A percentile compares a stretch with the other conserved stretches of the same genome.
phyloP scores from a whole-genome alignment of 768 basidiomycete species.

The Sistotremastrum suecicum region DNA sequence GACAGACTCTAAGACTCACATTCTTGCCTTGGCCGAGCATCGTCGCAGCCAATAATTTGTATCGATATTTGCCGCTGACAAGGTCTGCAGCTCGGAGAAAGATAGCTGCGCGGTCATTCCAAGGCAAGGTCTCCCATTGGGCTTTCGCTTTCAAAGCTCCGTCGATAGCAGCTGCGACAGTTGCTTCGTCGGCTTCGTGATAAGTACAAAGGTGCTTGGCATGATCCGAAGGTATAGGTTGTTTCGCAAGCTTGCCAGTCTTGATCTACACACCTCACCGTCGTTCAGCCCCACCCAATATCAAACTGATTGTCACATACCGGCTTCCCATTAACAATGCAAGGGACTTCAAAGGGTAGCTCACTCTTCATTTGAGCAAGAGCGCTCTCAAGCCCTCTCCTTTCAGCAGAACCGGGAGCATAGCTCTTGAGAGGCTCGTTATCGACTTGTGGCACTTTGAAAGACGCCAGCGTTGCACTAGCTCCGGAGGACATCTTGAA shows the following conservation, averaged over 20 bases:
- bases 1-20: constrained; percentile 11
- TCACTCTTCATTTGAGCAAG: constrained; percentile 68
- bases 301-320: constrained; percentile 26
- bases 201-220: constrained; percentile 69
- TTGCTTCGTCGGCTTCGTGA: constrained; percentile 73
- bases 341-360: constrained; percentile 86
- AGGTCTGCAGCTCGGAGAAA: constrained; percentile 98
- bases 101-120: constrained; percentile 94
- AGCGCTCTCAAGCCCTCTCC: constrained; percentile 55
- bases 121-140: constrained; percentile 89
- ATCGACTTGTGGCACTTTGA: constrained; percentile 71
- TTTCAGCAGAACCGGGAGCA: constrained; percentile 65
- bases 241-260: constrained; percentile 66
- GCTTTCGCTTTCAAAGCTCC: constrained; percentile 77
- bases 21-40: constrained; percentile 99
- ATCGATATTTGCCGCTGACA: constrained; percentile 88
- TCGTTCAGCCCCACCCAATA: not conserved
- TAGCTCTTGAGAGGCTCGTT: constrained; percentile 93
- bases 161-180: constrained; percentile 67
- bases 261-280: constrained; percentile 37
- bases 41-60: constrained; percentile 89
- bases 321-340: constrained; percentile 79
- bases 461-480: constrained; percentile 65
- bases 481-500: constrained; percentile 31
- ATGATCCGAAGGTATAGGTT: constrained; percentile 80